Percentiles rank a stretch among this genome's conserved stretches.
Conservation (phyloP, 441 rosid genomes). For the Syzygium syzygioides region DNA sequence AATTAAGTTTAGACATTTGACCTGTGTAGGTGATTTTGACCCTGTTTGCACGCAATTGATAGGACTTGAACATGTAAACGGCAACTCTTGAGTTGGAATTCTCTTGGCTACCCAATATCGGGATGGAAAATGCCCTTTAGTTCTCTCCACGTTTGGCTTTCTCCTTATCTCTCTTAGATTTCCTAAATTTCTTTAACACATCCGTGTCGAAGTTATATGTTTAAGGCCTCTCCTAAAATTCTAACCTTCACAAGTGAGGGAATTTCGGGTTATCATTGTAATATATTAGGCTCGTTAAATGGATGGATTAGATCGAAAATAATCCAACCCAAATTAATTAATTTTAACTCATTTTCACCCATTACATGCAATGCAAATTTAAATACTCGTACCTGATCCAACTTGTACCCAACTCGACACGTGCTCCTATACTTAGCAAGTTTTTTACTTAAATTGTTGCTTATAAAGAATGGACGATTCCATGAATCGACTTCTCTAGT, state of each 20-base stretch:
- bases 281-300: too few species aligned
- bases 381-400: too few species aligned
- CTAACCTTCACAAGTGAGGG: neutral
- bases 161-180: neutral
- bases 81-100: neutral
- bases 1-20: neutral
- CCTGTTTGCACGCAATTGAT: accelerated
- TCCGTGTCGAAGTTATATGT: neutral
- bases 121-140: neutral
- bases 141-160: neutral
- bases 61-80: neutral
- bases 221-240: neutral
- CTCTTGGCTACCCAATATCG: accelerated
- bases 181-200: neutral
- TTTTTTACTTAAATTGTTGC: too few species aligned
- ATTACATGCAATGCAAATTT: too few species aligned
- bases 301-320: too few species aligned
- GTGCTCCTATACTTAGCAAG: too few species aligned
- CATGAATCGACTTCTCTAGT: too few species aligned
- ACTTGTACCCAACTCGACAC: too few species aligned
- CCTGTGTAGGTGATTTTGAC: accelerated
- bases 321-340: too few species aligned
- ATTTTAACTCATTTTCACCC: too few species aligned
- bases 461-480: too few species aligned
- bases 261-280: neutral